These are phyloP conservation scores for Penicillium diatomitis DNA, from an alignment of 495 filamentous ascomycete genomes.

Conservation along the genomic window DNA sequence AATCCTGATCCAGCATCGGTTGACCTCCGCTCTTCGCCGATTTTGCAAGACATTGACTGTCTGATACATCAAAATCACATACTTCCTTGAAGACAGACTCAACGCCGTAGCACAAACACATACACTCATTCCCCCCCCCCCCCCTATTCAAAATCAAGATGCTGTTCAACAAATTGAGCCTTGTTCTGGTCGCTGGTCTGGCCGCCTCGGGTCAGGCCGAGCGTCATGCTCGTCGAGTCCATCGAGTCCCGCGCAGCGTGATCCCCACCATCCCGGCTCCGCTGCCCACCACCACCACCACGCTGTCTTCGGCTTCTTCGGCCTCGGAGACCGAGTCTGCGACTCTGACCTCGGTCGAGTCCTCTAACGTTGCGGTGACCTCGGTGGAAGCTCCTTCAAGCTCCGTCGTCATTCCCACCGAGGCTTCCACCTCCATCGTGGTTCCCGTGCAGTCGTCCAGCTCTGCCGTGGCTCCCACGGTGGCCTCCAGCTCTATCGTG, in stretches of 20 bases:
- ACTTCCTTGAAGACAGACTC: no score
- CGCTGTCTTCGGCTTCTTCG: neutral
- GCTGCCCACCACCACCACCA: constrained; percentile 7
- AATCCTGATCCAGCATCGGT: neutral
- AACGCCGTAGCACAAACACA: neutral
- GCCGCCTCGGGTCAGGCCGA: constrained; percentile 35
- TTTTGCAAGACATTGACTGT: constrained; percentile 21
- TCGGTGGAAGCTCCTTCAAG: no score
- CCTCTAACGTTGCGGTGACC: no score
- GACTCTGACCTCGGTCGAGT: no score
- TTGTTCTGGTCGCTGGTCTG: constrained; percentile 40
- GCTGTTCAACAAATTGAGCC: constrained; percentile 39
- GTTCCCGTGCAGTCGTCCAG: no score
- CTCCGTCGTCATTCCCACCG: no score
- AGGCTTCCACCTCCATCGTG: no score
- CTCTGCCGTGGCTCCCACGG: no score
- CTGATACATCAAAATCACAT: neutral
- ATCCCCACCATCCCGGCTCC: constrained; percentile 5
- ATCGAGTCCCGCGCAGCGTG: constrained; percentile 19
- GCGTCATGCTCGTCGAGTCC: constrained; percentile 25
- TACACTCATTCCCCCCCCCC: neutral
- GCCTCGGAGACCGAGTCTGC: no score
- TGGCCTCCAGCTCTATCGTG: neutral
- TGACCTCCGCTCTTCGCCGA: neutral
- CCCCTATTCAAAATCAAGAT: constrained; percentile 14